phyloP scores from a whole-genome alignment of 768 basidiomycete genomes.

The Dictyophora rubrovolvata region DNA sequence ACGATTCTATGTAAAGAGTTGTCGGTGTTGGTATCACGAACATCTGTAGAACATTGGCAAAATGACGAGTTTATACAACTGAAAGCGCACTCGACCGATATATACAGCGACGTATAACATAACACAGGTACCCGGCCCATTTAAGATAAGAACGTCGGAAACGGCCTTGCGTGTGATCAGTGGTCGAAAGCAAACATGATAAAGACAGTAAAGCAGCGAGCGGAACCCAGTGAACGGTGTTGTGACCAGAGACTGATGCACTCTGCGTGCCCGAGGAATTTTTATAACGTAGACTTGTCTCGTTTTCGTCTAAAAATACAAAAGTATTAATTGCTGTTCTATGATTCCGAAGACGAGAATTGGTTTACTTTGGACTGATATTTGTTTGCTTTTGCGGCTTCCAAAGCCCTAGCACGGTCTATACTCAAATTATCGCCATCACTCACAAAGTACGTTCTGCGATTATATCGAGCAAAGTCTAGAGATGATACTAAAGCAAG shows the following conservation, averaged over 20 bases:
- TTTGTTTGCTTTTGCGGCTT: constrained; percentile 29
- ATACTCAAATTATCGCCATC: constrained; percentile 74
- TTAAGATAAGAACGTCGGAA: constrained; percentile 74
- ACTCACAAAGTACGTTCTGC: constrained; percentile 72
- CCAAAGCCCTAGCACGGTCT: constrained; percentile 58
- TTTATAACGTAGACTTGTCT: constrained; percentile 39
- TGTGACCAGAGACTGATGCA: constrained; percentile 71
- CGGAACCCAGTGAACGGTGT: constrained; percentile 52
- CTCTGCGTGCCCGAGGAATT: constrained; percentile 80
- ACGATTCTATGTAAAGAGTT: constrained; percentile 86
- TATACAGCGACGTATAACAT: constrained; percentile 62
- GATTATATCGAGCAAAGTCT: constrained; percentile 64
- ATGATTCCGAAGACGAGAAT: neutral
- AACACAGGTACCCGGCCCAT: constrained; percentile 93
- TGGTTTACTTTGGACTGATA: neutral
- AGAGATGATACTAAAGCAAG: constrained; percentile 61
- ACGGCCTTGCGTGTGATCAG: constrained; percentile 30
- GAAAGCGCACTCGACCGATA: constrained; percentile 52
- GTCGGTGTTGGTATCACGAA: constrained; percentile 60
- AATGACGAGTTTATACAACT: neutral
- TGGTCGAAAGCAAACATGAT: constrained; percentile 48
- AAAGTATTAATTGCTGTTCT: neutral
- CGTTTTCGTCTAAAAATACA: neutral
- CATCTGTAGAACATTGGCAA: constrained; percentile 37
- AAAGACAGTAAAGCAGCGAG: constrained; percentile 54